Base-by-base conservation (phyloP, 768 basidiomycete genomes). In the Suillus spraguei region DNA sequence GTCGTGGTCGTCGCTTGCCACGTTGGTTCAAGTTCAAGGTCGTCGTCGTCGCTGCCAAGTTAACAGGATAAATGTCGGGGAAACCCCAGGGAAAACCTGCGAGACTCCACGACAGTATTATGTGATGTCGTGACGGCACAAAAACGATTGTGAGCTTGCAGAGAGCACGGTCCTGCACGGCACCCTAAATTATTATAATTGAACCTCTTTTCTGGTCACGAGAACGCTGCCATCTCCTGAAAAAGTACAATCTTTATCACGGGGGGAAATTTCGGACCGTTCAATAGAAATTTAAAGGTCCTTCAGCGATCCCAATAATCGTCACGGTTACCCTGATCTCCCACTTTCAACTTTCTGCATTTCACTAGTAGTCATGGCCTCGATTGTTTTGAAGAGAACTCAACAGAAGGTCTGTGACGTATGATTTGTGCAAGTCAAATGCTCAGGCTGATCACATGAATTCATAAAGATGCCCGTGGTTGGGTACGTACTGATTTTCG, bases 401-500 rank as follows among this genome's bases (percentile, higher is more conserved):
- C 83, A 81, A 20, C 81, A 83, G 65, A 84, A 87, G 83, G 89
- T 82, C 63, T 24, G 72, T 50, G 47, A 33, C 17, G 24, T 28
- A 42, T 52, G 61, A 62, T 41, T 24, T 11, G 60, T 59, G 55
- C 55, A 42, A 39, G 64, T 61, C 47, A 13, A 24, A 33, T 10
- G 55, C 28, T 28, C 28, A 28, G 28, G 28, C 55, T 44, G 16
- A 56, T 39, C 66, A 60, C 8, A 6, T 41, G 8, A 39, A 28
- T n/a, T 59, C 44, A 60, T 28, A 62, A 50, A 90, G 88, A 90
- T 90, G 88, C 88, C 88, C 70, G 75, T 86, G 52, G 83, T 90
- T 59, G 88, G 88, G 88, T 89, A 63, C 55, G 69, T 60, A 52
- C 42, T 63, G 41, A 66, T 66, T 54, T 53, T 60, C 32, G 54